Base-by-base conservation (phyloP, 106 monocot genomes). In the Dioscorea alata region DNA sequence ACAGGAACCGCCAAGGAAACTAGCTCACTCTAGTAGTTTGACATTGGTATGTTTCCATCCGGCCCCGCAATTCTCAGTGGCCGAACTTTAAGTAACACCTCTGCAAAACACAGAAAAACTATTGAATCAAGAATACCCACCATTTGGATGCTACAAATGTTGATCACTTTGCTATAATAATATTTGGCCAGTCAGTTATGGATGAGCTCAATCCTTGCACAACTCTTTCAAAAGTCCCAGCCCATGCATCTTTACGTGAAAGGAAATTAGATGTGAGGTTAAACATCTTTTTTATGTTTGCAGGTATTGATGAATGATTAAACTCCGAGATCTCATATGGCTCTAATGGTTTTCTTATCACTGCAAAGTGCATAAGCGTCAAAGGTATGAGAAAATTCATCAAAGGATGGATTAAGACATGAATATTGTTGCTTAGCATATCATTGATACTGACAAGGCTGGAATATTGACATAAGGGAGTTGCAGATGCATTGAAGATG, bases 301-400 rank as follows among this genome's bases (percentile, higher is more conserved):
- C 93, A 14, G 93, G 84, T 60, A 93, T 84, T 31, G 93, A 93
- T 12, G 93, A 93, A 63, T 93, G 93, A 68, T 93, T 86, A 18
- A 64, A 93, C 64, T 93, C 89, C 0, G 89, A 93, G 53, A 23
- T 88, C 6, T 49, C 49, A 22, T 52, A 82, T 12, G 93, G 93
- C 24, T 89, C 89, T 0, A 61, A 65, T 1, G 93, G 82, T 13
- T 65, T 77, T 17, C 68, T 78, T 18, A 88, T 75, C 18, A 91
- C 91, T 85, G 79, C 71, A 59, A 4, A 59, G 4, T 59, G 12
- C 8, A 59, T 28, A 28, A 28, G 28, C 28, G 22, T 59, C 4
- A 4, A 23, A 59, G 54, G 54, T 22, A 19, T 22, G 22, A 59
- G 8, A 19, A 22, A 12, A 59, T 22, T 59, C 23, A 23, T 59